Percentiles rank a stretch among this genome's conserved stretches.
These are phyloP conservation scores for Boehmeria nivea DNA, from an alignment of 306 rosid species.

Conservation along the genomic window DNA sequence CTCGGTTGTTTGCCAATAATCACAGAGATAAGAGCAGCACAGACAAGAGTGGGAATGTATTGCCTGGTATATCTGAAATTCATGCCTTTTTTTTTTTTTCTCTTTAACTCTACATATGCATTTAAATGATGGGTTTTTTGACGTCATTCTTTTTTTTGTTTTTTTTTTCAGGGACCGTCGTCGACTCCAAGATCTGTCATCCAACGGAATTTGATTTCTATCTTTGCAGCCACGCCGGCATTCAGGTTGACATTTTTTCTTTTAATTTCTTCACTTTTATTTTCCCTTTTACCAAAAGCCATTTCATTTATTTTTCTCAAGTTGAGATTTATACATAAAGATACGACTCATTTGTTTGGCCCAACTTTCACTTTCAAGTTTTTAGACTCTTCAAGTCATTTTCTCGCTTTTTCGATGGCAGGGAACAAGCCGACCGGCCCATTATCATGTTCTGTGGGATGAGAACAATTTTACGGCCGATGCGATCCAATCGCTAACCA, in stretches of 20 bases:
- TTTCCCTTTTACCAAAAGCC: neutral
- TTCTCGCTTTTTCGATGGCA: slow-evolving; percentile 17
- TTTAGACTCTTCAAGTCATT: neutral
- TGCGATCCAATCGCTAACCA: slow-evolving; percentile 81
- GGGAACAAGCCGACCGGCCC: slow-evolving; percentile 96
- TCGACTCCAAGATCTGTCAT: slow-evolving; percentile 84
- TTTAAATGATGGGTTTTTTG: neutral
- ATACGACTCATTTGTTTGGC: too few species aligned
- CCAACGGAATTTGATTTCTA: slow-evolving; percentile 90
- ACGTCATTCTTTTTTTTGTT: neutral
- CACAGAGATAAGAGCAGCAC: slow-evolving; percentile 71
- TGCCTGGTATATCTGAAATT: slow-evolving; percentile 55
- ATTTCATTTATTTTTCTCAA: too few species aligned
- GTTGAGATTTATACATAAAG: too few species aligned
- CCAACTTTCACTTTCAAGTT: too few species aligned
- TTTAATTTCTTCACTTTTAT: neutral
- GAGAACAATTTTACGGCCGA: slow-evolving; percentile 90
- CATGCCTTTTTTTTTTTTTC: neutral
- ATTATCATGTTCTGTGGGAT: slow-evolving; percentile 92
- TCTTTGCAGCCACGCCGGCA: slow-evolving; percentile 95
- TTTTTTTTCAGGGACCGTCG: slow-evolving; percentile 64
- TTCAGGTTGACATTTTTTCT: slow-evolving; percentile 45
- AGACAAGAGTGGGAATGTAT: slow-evolving; percentile 82
- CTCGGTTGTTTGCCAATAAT: slow-evolving; percentile 74
- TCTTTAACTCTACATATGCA: neutral